These are phyloP conservation scores for Rhodotorula mucilaginosa DNA, from an alignment of 1,284 basidiomycete species.

Conservation along the genomic window DNA sequence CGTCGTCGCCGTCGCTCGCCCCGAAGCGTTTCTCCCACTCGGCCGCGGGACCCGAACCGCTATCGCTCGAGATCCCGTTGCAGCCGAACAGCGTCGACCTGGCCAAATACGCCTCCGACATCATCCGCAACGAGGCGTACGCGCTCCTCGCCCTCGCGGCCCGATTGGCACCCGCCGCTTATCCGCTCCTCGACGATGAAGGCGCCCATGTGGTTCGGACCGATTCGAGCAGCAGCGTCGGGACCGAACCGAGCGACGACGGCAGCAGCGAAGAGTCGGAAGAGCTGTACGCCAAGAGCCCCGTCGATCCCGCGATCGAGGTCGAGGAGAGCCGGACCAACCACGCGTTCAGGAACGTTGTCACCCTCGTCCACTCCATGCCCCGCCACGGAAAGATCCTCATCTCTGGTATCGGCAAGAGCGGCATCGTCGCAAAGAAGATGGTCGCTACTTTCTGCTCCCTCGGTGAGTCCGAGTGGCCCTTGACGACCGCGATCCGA, in stretches of 20 bases:
- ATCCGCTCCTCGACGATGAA: conserved; percentile 37
- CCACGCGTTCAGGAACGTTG: conserved; percentile 36
- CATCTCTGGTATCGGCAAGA: conserved; percentile 51
- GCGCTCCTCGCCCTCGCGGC: conserved; percentile 44
- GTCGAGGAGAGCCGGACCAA: conserved; percentile 22
- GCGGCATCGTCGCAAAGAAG: conserved; percentile 44
- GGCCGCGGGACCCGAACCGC: conserved; percentile 8
- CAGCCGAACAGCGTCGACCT: conserved; percentile 10
- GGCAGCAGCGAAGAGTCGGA: conserved; percentile 7
- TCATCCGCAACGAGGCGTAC: conserved; percentile 44
- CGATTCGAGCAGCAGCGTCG: background rate
- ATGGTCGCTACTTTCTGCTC: conserved; percentile 45
- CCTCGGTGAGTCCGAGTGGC: conserved; percentile 33
- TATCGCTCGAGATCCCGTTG: conserved; percentile 8
- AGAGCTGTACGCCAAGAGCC: background rate
- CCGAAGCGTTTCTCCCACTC: conserved; percentile 9
- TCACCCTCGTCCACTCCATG: conserved; percentile 31
- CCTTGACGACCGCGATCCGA: too few relatives aligned
- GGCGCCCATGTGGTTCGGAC: conserved; percentile 4
- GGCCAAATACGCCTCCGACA: conserved; percentile 38
- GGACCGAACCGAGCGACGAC: conserved; percentile 13
- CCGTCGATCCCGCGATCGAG: background rate
- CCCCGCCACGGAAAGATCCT: conserved; percentile 48
- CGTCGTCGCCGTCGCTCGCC: conserved; percentile 34
- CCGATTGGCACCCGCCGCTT: conserved; percentile 35